Base-by-base conservation (phyloP, 2,329 filamentous ascomycete genomes). In the Calonectria naviculata region DNA sequence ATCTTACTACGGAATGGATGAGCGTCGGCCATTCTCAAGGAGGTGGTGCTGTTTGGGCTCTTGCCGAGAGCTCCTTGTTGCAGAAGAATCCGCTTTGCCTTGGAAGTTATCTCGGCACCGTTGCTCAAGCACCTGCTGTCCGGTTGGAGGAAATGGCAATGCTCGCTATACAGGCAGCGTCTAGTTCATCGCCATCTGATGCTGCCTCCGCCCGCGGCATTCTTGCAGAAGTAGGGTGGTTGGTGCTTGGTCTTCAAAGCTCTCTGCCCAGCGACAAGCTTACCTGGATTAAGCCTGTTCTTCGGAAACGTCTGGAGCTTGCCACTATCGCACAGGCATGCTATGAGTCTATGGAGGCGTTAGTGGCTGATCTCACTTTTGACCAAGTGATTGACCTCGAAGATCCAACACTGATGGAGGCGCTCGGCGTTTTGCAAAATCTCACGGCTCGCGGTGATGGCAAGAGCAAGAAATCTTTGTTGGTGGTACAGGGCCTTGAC, bases 261-360 rank as follows among this genome's bases (percentile, higher is more conserved):
- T 34, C 15, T 34, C 4, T 46, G 0, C 60, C 60, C 19, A 62
- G 31, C 4, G 26, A 21, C n/a, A 46, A 31, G 15, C 60, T 21
- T 2, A 46, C 24, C 6, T 62, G 60, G 60, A 12, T 62, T 24
- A n/a, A 36, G 28, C 28, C 60, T 12, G 21, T 17, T 31, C 29
- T 62, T 13, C n/a, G 12, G 19, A 62, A 62, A 28, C 60, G 60
- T 8, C 41, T 62, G n/a, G 60, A 62, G n/a, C 60, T 62, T 31
- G 41, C 41, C 7, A 17, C 24, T 7, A 2, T 62, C 15, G 41
- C 60, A 5, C 60, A 62, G 12, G 60, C 26, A 17, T 62, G 60
- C 29, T 62, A 62, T 17, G 28, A n/a, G 26, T 47, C 60, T 7
- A 31, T 31, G n/a, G 17, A 21, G 4, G 38, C 60, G 7, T 21